Base-by-base conservation (phyloP, 2,329 filamentous ascomycete genomes). In the Penicillium digitatum region DNA sequence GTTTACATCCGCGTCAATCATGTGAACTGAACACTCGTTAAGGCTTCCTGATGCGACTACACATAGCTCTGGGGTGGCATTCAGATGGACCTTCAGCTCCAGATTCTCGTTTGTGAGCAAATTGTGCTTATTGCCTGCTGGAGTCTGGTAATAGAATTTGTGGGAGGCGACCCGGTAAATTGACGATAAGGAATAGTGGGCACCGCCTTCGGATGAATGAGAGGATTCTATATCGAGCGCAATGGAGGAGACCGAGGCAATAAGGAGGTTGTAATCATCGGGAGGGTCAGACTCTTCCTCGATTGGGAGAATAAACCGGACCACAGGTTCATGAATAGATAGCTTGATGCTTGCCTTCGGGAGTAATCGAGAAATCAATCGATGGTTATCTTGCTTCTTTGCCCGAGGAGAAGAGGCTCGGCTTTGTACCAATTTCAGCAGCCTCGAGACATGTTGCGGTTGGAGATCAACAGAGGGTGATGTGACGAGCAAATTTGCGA, bases 281-380 rank as follows among this genome's bases (percentile, higher is more conserved):
- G 86, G 82, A 38, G 73, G 73, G 49, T 76, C 69, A 5, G 78
- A 72, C 45, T 76, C 70, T 57, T 87, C 83, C 59, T 94, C 84
- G 0, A 93, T 87, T 5, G 92, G 92, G 5, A 99, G 78, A 8
- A 92, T 86, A 60, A 99, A 92, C 63, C 95, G 86, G 59, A 97
- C 72, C 16, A 99, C 95, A 1, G 94, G 94, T 70, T 99, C 94
- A 67, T 99, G 94, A 74, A 99, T 88, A 0, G 94, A 96, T 38
- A 97, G 86, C 69, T 97, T 99, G 72, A 97, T 88, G 66, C 83
- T 95, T 0, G 93, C 89, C 75, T 97, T 97, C 1, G 94, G 94
- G 9, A 99, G 79, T 3, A 97, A 81, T n/a, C 90, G 85, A 14
- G 93, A 96, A 29, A 99, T 87, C 32, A 99, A 77, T 51, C 85